phyloP scores from a whole-genome alignment of 345 rosid species.

The Excoecaria agallocha region DNA sequence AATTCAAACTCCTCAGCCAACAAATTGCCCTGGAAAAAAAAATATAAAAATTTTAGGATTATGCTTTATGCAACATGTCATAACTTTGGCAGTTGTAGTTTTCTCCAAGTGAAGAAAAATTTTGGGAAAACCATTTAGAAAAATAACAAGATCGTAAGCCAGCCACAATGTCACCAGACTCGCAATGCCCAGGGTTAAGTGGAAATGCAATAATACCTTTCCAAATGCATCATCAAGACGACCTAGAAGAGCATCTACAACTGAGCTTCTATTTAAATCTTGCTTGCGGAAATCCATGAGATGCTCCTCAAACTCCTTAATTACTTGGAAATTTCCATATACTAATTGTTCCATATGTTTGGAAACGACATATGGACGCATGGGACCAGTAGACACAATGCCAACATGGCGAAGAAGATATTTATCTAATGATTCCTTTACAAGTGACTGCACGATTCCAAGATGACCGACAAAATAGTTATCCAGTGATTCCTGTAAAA shows the following conservation, averaged over 20 bases:
- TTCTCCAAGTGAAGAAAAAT: not conserved
- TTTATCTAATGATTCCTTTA: slow-evolving; percentile 14
- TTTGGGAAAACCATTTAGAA: not conserved
- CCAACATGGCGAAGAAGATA: slow-evolving; percentile 6
- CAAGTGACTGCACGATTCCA: slow-evolving; percentile 33
- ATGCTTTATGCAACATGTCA: not conserved
- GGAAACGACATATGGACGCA: slow-evolving; percentile 44
- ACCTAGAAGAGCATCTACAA: slow-evolving; percentile 43
- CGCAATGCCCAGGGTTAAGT: not conserved
- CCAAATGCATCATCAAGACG: slow-evolving; percentile 46
- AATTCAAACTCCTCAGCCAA: slow-evolving; percentile 48
- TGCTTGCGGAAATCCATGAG: slow-evolving; percentile 36
- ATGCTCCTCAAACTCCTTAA: slow-evolving; percentile 57
- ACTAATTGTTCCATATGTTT: slow-evolving; percentile 44
- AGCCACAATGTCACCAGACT: not conserved
- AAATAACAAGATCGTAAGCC: not conserved
- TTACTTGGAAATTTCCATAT: slow-evolving; percentile 53
- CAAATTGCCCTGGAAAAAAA: slow-evolving; percentile 53
- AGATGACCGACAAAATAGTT: slow-evolving; percentile 44
- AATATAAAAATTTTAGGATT: too few relatives aligned
- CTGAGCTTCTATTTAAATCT: slow-evolving; percentile 44
- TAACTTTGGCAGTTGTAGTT: not conserved
- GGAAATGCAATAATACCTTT: slow-evolving; percentile 46
- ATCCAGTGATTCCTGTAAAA: slow-evolving; percentile 69
- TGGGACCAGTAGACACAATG: slow-evolving; percentile 15